phyloP scores from a whole-genome alignment of 2,329 filamentous ascomycete species.

The Phaeosphaeriaceae sp. region DNA sequence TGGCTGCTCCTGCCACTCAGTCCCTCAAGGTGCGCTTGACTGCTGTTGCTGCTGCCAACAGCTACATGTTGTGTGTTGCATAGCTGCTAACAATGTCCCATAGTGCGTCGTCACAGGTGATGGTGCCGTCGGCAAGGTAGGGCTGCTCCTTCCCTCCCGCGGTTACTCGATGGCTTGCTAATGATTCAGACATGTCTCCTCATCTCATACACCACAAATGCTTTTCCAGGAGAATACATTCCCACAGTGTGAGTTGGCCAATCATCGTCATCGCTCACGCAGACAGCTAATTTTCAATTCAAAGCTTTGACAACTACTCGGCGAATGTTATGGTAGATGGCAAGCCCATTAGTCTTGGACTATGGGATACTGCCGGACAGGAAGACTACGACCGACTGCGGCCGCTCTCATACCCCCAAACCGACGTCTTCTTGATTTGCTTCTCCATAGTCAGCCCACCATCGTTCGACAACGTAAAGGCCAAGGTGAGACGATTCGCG shows the following conservation, averaged over 20 bases:
- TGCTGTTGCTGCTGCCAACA: no score
- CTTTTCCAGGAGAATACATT: slow-evolving; percentile 99
- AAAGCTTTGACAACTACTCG: slow-evolving; percentile 98
- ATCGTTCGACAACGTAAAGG: slow-evolving; percentile 98
- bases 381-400: slow-evolving; percentile 97
- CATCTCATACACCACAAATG: slow-evolving; percentile 99
- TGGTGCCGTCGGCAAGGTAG: slow-evolving; percentile 97
- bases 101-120: slow-evolving; percentile 99
- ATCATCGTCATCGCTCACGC: slow-evolving; percentile 10
- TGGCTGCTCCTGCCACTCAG: slow-evolving; percentile 86
- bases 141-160: slow-evolving; percentile 38
- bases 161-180: slow-evolving; percentile 28
- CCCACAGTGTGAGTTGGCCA: slow-evolving; percentile 79
- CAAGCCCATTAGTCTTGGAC: slow-evolving; percentile 92
- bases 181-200: slow-evolving; percentile 86
- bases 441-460: slow-evolving; percentile 98
- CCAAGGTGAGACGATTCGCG: slow-evolving; percentile 70
- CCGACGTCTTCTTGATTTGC: slow-evolving; percentile 97
- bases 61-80: background rate
- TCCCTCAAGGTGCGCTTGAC: slow-evolving; percentile 86
- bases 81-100: slow-evolving; percentile 28
- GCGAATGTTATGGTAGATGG: slow-evolving; percentile 99
- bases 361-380: slow-evolving; percentile 99
- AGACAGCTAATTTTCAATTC: slow-evolving; percentile 35
- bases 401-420: slow-evolving; percentile 96